Evolutionary conservation across 2,329 filamentous ascomycete genomes (phyloP).

Genomic region (Paecilomyces niveus): DNA sequence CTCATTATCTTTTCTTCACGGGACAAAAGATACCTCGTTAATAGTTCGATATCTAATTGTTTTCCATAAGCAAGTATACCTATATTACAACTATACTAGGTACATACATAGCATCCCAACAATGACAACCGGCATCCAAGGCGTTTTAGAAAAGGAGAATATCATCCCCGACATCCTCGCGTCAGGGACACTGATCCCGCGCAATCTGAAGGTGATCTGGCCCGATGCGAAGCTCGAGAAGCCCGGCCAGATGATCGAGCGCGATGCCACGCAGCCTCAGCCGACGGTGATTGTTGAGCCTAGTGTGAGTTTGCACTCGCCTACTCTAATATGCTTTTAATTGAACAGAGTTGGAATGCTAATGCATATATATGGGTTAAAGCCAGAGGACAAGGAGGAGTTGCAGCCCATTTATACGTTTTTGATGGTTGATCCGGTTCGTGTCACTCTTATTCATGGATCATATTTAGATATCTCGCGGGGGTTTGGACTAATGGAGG

Average conservation of each 20-base stretch:
- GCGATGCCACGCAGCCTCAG: slow-evolving; percentile 3
- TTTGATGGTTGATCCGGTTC: slow-evolving; percentile 2
- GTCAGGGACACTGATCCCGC: background rate
- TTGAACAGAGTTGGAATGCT: background rate
- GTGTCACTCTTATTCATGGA: background rate
- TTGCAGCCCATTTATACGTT: background rate
- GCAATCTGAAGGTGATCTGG: slow-evolving; percentile 6
- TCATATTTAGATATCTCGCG: background rate
- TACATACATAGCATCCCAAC: background rate
- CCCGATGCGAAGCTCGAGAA: background rate
- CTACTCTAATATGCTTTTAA: background rate
- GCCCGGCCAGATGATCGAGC: slow-evolving; percentile 6
- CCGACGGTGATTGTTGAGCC: slow-evolving; percentile 6
- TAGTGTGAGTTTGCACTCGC: background rate
- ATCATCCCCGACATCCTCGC: slow-evolving; percentile 7
- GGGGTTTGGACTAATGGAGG: background rate
- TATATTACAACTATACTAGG: too few relatives aligned
- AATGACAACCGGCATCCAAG: background rate
- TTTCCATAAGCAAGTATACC: too few relatives aligned
- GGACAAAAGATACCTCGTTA: too few relatives aligned
- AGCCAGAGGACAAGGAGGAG: background rate
- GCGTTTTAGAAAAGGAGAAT: slow-evolving; percentile 1
- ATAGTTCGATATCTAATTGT: too few relatives aligned
- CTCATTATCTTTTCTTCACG: too few relatives aligned
- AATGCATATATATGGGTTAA: background rate